Base-by-base conservation (phyloP, 495 filamentous ascomycete species). In the Penicillium longicatenatum region DNA sequence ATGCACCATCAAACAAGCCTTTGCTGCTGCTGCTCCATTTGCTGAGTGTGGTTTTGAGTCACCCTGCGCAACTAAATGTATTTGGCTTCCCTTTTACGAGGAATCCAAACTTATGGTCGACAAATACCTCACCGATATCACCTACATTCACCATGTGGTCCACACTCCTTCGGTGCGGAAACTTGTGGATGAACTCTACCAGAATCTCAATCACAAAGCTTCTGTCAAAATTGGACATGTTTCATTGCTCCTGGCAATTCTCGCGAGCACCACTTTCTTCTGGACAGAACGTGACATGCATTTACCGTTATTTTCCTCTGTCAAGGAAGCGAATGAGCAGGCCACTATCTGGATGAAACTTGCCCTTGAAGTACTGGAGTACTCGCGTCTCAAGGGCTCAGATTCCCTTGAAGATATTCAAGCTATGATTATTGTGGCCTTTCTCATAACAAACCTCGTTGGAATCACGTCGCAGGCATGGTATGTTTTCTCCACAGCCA, bases 401-500 rank as follows among this genome's bases (percentile, higher is more conserved):
- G 55, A 66, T 6, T 75, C 70, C 0, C 53, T 83, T 7, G 79
- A 81, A 60, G 70, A 66, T 52, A 59, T 79, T 5, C 79, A 83
- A 60, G 77, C 74, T 0, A 66, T 71, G 7, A 57, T 76, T 2
- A 73, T 83, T 24, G 7, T 73, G 0, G 57, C 63, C 10, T 79
- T 78, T 52, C 58, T 78, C 20, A 45, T 77, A 0, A 67, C 55
- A 17, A 76, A 76, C 41, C 44, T 74, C 3, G 77, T 79, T 24
- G 77, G 78, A 6, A 67, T 75, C 33, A 70, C 74, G 14, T 61
- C 62, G 14, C 62, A 63, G 31, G 49, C 60, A 7, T 69, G 73
- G 21, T 73, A 65, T 54, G 48, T 80, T 10, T 68, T 74, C 24
- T 56, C 50, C 29, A 66, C 58, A 9, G 66, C 73, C 1, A 54